These are phyloP conservation scores for Stipa capillata DNA, from an alignment of 176 grass and related monocot genomes.

Conservation along the genomic window DNA sequence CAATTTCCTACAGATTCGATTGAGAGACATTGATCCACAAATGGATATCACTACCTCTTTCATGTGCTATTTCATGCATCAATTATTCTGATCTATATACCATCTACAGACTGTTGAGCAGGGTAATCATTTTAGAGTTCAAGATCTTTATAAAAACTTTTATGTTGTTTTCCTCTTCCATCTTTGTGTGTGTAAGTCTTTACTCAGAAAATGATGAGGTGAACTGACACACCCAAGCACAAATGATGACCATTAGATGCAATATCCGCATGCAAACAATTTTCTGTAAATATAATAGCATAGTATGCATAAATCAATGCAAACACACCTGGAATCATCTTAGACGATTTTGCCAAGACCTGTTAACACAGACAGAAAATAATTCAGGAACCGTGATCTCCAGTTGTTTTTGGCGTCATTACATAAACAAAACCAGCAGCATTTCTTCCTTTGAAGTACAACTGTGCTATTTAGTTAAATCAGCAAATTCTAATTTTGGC, in stretches of 20 bases:
- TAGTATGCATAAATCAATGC: not conserved
- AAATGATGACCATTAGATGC: not conserved
- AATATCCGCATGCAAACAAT: not conserved
- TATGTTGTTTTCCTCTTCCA: not conserved
- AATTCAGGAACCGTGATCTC: not conserved
- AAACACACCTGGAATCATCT: slow-evolving; percentile 96
- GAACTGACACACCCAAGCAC: not conserved
- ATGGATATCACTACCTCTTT: not conserved
- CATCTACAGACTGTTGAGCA: too few species aligned
- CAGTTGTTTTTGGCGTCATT: not conserved
- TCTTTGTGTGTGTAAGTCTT: not conserved
- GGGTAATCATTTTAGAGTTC: not conserved
- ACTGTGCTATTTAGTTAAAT: not conserved
- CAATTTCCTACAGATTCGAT: not conserved
- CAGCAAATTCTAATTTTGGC: not conserved
- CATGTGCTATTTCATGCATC: not conserved
- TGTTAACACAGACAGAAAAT: slow-evolving; percentile 32
- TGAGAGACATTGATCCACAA: not conserved
- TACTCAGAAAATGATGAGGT: not conserved
- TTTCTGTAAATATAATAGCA: not conserved
- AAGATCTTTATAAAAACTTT: not conserved
- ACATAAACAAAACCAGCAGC: not conserved
- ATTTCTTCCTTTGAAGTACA: not conserved
- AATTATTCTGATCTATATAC: not conserved
- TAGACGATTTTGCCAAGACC: slow-evolving; percentile 96